Base-by-base conservation (phyloP, 1,139 yeast species). In the Sugiyamaella castrensis region DNA sequence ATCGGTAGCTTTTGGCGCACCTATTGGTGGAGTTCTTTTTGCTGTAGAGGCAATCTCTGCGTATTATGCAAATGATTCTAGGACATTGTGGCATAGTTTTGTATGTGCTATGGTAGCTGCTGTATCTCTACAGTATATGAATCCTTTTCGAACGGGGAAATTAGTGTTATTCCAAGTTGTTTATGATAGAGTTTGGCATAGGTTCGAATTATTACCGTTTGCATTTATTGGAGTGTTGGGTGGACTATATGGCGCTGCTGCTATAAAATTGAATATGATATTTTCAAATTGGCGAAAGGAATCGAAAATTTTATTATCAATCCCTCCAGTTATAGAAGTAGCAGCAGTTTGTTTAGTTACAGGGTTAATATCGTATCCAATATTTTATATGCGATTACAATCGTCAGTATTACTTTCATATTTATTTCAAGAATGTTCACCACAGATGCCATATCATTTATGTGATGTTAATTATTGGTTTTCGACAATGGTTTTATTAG, bases 1-100 rank as follows among this genome's bases (percentile, higher is more conserved):
- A 11, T 87, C 96, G 0, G 91, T 87, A 2, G 97, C 97, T 0
- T 91, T 91, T 69, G 89, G 89, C 49, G 85, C 97, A 0, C 98
- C 98, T 1, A 87, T 91, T 51, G 97, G 97, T 12, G 98, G 98
- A 4, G 95, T 91, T 1, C 68, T 91, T 29, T 91, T 91, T 67
- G 86, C 89, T 2, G 69, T 91, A 29, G 98, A 91, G 61, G 80
- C 80, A 53, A 73, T 86, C 53, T 80, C 84, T 3, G 30, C 49
- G 4, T 75, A 82, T 40, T 84, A 77, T 59, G 80, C 82, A 59
- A 76, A 77, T 46, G 81, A 84, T 19, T 13, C 52, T n/a, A 76
- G 74, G 51, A 75, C 82, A 55, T 79, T 86, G 82, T 87, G 95
- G 96, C 82, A 80, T 56, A 80, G 89, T 2, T 87, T 87, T 66